Conservation (phyloP, 352 stramenopile species). For the Plasmopara muralis region DNA sequence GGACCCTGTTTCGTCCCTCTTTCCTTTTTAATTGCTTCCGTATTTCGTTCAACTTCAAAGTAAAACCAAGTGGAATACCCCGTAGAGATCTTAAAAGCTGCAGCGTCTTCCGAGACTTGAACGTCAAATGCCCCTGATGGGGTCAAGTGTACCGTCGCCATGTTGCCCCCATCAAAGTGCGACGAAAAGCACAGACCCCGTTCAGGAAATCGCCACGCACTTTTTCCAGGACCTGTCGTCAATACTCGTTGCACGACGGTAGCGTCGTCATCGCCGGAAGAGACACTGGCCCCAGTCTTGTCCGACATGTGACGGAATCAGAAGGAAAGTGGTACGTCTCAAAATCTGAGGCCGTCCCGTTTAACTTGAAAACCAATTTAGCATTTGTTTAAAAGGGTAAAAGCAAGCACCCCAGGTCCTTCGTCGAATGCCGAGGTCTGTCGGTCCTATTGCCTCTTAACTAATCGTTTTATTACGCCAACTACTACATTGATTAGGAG, state of each 20-base stretch:
- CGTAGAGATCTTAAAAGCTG: conserved; percentile 5
- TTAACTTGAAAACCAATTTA: too few species aligned
- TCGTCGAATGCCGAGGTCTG: too few species aligned
- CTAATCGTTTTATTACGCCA: not conserved
- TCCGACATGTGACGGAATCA: not conserved
- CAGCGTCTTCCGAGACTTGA: conserved; percentile 35
- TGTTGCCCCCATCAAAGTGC: conserved; percentile 67
- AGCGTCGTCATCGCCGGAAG: conserved; percentile 6
- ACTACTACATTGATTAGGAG: conserved; percentile 1
- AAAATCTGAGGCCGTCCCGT: too few species aligned
- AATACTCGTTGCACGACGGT: conserved; percentile 11
- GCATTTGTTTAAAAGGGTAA: too few species aligned
- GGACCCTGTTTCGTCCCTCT: too few species aligned
- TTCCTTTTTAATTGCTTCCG: too few species aligned
- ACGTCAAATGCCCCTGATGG: conserved; percentile 27
- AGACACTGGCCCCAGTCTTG: not conserved
- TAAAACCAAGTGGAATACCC: too few species aligned
- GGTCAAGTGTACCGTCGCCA: conserved; percentile 30
- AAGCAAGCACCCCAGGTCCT: too few species aligned
- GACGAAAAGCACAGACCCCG: conserved; percentile 53
- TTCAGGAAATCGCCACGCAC: not conserved
- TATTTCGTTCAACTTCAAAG: too few species aligned
- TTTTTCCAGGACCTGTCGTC: not conserved
- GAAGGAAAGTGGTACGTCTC: not conserved
- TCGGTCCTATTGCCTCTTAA: not conserved